Evolutionary conservation across 1,284 basidiomycete species (phyloP).

Genomic region (Tilletia setariae): DNA sequence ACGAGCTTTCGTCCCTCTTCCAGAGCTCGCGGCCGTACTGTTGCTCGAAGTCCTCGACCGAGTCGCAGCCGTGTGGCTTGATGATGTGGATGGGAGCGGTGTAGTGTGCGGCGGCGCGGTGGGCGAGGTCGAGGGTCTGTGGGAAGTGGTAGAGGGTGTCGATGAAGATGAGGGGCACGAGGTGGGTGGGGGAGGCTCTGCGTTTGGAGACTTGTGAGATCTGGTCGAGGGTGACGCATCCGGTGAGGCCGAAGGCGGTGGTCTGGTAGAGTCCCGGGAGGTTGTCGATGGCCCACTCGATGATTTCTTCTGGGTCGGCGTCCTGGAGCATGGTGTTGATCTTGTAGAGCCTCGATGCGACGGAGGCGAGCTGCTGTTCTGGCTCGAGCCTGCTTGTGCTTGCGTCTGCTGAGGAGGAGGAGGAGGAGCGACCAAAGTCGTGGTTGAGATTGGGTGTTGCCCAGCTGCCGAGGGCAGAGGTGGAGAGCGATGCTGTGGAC

Average conservation of each 20-base stretch:
- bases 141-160: constrained; percentile 96
- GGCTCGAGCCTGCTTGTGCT: constrained; percentile 10
- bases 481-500: constrained; percentile 2
- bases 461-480: neutral
- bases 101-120: constrained; percentile 75
- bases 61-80: constrained; percentile 71
- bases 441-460: too few relatives aligned
- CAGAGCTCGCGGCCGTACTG: constrained; percentile 80
- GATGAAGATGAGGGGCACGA: constrained; percentile 54
- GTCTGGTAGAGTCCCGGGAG: constrained; percentile 53
- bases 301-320: constrained; percentile 45
- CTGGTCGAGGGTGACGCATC: constrained; percentile 53
- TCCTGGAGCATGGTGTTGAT: constrained; percentile 49
- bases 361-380: constrained; percentile 27
- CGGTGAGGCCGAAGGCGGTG: constrained; percentile 52
- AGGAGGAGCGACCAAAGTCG: neutral
- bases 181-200: constrained; percentile 42
- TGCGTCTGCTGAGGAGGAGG: neutral
- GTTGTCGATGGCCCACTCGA: constrained; percentile 53
- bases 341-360: constrained; percentile 23
- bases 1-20: constrained; percentile 81
- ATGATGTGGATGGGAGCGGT: constrained; percentile 71
- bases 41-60: constrained; percentile 72
- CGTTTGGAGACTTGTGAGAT: constrained; percentile 43
- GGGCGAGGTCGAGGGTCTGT: constrained; percentile 83